Base-by-base conservation (phyloP, 768 basidiomycete species). In the Leccinum uliginosum region DNA sequence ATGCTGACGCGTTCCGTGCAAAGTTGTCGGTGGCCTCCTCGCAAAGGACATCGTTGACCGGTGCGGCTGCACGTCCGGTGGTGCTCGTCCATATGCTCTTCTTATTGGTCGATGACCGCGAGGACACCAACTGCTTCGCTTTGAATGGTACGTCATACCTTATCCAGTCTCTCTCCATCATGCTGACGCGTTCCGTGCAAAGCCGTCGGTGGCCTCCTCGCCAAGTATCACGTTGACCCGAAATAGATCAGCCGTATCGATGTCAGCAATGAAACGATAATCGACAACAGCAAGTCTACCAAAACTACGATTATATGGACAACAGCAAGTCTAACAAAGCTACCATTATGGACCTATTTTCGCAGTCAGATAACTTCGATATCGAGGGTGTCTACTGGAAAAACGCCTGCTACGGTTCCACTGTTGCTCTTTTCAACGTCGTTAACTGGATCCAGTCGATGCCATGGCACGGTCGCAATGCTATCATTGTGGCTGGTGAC, bases 331-430 rank as follows among this genome's bases (percentile, higher is more conserved):
- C 96, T 10, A 93, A 93, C 74, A 99, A 99, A 78, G 98, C 96
- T 3, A 87, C 91, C 55, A 83, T 99, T 59, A 98, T 99, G 96
- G 93, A 98, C 74, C 89, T 98, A 67, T 99, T 99, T 70, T 86
- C 89, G 47, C 85, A 84, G 57, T 83, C 87, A 34, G 94, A 93
- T 58, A 99, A 99, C 83, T 84, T 83, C 65, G 96, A 99, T 69
- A 93, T 99, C 57, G 96, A 99, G 76, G 96, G 96, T 64, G 90
- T 99, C 72, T 96, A 99, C 77, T 94, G 91, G 47, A 98, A 98
- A 79, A 99, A 98, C 71, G 96, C 96, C n/a, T 99, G 96, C 79
- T 99, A 99, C 67, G 96, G 96, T 30, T 95, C 93, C 34, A 99
- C 96, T 24, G 96, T 96, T 48, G 96, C 96, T 3, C 84, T 99